Evolutionary conservation across 805 yeast genomes (phyloP).

Genomic region (Metschnikowia continentalis): DNA sequence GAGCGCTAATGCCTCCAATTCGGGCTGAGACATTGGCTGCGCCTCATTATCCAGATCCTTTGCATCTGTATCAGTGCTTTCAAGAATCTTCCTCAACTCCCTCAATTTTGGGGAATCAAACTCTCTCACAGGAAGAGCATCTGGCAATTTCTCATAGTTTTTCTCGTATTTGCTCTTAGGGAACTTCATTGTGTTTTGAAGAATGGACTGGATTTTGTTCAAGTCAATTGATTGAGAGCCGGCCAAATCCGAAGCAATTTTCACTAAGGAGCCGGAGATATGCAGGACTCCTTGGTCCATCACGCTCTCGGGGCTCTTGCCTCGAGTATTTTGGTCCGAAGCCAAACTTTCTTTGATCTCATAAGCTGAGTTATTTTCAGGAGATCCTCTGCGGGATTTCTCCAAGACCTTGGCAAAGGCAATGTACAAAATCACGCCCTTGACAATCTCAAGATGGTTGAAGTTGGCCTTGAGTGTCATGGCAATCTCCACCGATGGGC

Average conservation of each 20-base stretch:
- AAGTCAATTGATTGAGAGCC: slow-evolving; percentile 22
- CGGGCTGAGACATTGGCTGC: slow-evolving; percentile 49
- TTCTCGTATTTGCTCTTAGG: slow-evolving; percentile 47
- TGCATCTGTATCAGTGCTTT: slow-evolving; percentile 26
- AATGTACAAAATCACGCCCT: slow-evolving; percentile 71
- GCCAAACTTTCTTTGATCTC: background rate
- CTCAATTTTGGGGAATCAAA: slow-evolving; percentile 87
- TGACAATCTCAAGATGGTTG: slow-evolving; percentile 77
- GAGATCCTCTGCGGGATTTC: slow-evolving; percentile 10
- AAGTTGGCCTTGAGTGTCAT: slow-evolving; percentile 72
- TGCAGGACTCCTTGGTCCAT: background rate
- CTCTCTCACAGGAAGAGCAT: slow-evolving; percentile 59
- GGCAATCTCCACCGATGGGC: slow-evolving; percentile 67
- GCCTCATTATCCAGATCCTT: slow-evolving; percentile 6
- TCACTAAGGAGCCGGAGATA: background rate
- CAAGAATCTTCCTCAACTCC: slow-evolving; percentile 68
- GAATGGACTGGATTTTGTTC: slow-evolving; percentile 41
- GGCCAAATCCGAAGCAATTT: slow-evolving; percentile 1
- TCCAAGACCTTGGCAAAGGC: slow-evolving; percentile 75
- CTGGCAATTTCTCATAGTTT: slow-evolving; percentile 74
- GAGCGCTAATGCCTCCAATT: slow-evolving; percentile 75
- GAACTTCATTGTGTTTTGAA: slow-evolving; percentile 32
- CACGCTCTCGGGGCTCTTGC: background rate
- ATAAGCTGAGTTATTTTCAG: background rate
- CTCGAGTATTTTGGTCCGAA: background rate